These are phyloP conservation scores for Rhynchosporium agropyri DNA, from an alignment of 2,329 filamentous ascomycete species.

Conservation along the genomic window DNA sequence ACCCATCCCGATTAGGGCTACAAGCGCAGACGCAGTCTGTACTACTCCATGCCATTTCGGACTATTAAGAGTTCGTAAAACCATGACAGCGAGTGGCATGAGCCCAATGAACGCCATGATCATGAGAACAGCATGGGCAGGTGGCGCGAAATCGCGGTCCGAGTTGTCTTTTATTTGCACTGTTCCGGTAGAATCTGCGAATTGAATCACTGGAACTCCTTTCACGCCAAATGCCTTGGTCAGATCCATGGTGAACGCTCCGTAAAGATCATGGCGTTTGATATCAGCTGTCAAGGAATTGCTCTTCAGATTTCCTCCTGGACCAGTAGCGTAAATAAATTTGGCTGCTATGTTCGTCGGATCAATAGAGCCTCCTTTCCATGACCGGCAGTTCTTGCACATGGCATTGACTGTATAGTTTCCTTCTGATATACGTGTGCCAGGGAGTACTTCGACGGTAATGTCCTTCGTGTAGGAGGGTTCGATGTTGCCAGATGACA, in stretches of 20 bases:
- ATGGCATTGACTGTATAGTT: conserved; percentile 52
- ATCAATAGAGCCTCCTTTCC: conserved; percentile 53
- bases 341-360: conserved; percentile 50
- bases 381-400: conserved; percentile 57
- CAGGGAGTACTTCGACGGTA: conserved; percentile 48
- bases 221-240: conserved; percentile 51
- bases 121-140: conserved; percentile 52
- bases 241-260: conserved; percentile 59
- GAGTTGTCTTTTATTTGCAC: conserved; percentile 46
- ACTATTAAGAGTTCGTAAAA: conserved; percentile 55
- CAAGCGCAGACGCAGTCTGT: conserved; percentile 53
- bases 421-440: conserved; percentile 50
- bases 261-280: conserved; percentile 56
- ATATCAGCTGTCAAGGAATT: conserved; percentile 50
- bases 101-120: conserved; percentile 56
- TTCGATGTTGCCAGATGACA: conserved; percentile 54
- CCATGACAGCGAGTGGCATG: conserved; percentile 57
- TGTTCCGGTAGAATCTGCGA: conserved; percentile 36
- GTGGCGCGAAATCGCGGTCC: conserved; percentile 39
- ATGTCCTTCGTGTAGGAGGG: conserved; percentile 51
- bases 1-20: conserved; percentile 53
- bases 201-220: conserved; percentile 46
- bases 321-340: conserved; percentile 61
- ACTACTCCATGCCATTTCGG: conserved; percentile 58
- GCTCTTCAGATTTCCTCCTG: conserved; percentile 48